Percentiles rank a stretch among this genome's conserved stretches.
These are phyloP conservation scores for Leccinum subgranulosum DNA, from an alignment of 768 basidiomycete genomes.

Conservation along the genomic window DNA sequence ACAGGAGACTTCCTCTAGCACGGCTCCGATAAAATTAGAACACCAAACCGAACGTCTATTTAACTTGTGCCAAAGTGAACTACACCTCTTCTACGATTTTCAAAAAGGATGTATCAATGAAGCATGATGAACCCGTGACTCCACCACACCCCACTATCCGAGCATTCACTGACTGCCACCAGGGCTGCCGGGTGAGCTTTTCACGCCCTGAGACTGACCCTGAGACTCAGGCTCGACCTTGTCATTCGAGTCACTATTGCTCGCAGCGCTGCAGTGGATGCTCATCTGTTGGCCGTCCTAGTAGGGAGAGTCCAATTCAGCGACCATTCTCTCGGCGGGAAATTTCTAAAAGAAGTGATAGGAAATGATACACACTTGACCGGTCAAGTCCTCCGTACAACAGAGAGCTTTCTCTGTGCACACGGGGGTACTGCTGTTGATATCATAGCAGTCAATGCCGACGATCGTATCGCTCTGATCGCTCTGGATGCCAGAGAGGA, in stretches of 20 bases:
- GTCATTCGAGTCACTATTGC: too few relatives aligned
- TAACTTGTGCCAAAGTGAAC: background rate
- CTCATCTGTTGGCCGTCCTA: background rate
- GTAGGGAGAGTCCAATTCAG: background rate
- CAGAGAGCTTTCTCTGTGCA: background rate
- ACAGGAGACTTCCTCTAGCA: too few relatives aligned
- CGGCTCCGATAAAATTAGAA: background rate
- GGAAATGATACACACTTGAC: background rate
- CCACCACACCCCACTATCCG: background rate
- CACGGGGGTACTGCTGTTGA: background rate
- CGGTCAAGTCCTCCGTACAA: background rate
- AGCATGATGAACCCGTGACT: background rate
- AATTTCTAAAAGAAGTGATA: background rate
- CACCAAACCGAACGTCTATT: background rate
- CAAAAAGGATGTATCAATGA: background rate
- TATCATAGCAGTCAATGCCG: background rate
- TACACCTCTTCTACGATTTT: background rate
- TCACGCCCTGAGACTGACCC: too few relatives aligned
- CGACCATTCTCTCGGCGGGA: background rate
- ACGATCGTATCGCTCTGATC: background rate
- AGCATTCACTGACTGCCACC: background rate
- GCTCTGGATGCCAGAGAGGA: background rate
- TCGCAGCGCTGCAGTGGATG: background rate
- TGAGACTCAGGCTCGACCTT: too few relatives aligned
- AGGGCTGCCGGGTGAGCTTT: background rate